Base-by-base conservation (phyloP, 2,329 filamentous ascomycete species). In the Fusarium sp. region DNA sequence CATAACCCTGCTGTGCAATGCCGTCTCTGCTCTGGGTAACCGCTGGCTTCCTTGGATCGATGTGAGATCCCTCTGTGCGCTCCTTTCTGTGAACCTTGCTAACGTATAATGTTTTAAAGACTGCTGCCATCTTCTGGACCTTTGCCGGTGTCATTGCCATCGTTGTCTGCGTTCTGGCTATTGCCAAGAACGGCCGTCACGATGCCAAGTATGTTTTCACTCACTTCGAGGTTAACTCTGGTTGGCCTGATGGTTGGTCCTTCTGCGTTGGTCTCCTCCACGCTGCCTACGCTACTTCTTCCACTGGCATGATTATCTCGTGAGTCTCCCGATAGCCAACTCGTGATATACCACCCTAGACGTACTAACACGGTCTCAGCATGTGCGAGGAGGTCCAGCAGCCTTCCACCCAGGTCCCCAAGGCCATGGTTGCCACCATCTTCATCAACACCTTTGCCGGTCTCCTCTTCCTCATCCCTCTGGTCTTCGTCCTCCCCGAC, bases 241-340 rank as follows among this genome's bases (percentile, higher is more conserved):
- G 92, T 67, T 95, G 93, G 92, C 84, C 86, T 5, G 84, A 87
- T 47, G 92, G 92, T 77, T 94, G 92, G 92, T 91, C 92, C 5
- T 94, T 93, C 84, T 91, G 89, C 79, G 90, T 94, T 68, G 92
- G 92, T 79, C 86, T 94, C 31, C 85, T 94, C 22, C 92, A 93
- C 77, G 92, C 91, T 59, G 92, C 90, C 71, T 94, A 94, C 78
- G 92, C 91, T 54, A 93, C 92, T 16, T 94, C 92, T 5, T 93
- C 92, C 18, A 94, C 92, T 0, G 93, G 93, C 82, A 94, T 94
- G 93, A 92, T 94, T 68, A 92, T 94, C 80, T 93, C 90, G 90
- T 92, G 84, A 86, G 90, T 86, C 11, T 18, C 6, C 38, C 34
- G 37, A 11, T 14, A 20, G 3, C n/a, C 45, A 14, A 14, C 3